Evolutionary conservation across 2,329 filamentous ascomycete genomes (phyloP).

Genomic region (Periglandula ipomoeae): DNA sequence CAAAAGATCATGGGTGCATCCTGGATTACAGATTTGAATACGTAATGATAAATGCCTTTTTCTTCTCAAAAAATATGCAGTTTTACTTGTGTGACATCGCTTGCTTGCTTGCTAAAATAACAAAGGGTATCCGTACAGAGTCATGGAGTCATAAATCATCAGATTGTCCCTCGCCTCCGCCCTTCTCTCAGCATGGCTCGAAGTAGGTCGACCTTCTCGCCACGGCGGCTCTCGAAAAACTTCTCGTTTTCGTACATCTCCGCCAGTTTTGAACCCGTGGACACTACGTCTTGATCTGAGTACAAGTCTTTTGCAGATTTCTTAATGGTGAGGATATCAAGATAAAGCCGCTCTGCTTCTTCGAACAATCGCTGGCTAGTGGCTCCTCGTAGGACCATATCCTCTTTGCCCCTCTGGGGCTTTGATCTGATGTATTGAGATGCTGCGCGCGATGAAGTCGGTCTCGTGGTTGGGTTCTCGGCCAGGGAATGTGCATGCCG

Average conservation of each 20-base stretch:
- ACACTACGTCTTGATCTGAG: constrained; percentile 13
- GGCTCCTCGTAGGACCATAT: constrained; percentile 8
- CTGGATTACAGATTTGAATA: too few species aligned
- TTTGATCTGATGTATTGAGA: constrained; percentile 2
- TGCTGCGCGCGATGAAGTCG: neutral
- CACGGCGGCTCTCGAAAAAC: constrained; percentile 15
- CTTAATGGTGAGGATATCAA: constrained; percentile 16
- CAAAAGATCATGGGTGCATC: neutral
- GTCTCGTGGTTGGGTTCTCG: constrained; percentile 1
- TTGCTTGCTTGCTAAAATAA: too few species aligned
- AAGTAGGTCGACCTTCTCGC: constrained; percentile 11
- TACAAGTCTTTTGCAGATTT: constrained; percentile 15
- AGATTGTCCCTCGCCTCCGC: constrained; percentile 10
- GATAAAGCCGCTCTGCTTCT: constrained; percentile 17
- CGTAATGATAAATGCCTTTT: too few species aligned
- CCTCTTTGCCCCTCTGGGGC: constrained; percentile 2
- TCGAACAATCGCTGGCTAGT: constrained; percentile 11
- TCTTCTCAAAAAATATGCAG: too few species aligned
- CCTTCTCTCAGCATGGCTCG: constrained; percentile 8
- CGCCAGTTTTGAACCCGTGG: constrained; percentile 16
- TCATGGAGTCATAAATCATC: neutral
- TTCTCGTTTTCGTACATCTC: constrained; percentile 21
- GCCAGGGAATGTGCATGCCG: constrained; percentile 2
- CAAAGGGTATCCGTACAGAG: too few species aligned
- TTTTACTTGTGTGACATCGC: too few species aligned